These are phyloP conservation scores for Pichia kluyveri DNA, from an alignment of 805 yeast species.

Conservation along the genomic window DNA sequence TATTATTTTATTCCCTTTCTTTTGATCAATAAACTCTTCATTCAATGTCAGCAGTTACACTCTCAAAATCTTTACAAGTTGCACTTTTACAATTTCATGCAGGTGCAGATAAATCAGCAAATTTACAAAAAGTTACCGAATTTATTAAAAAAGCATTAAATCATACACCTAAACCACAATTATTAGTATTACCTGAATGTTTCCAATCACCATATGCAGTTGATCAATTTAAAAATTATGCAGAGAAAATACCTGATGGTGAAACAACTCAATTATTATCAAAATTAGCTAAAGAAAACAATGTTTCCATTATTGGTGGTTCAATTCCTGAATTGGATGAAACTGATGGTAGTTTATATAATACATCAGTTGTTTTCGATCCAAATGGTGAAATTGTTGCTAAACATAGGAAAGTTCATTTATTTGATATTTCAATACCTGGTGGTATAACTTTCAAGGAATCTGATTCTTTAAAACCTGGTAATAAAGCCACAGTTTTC, in stretches of 20 bases:
- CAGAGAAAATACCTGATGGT: constrained; percentile 78
- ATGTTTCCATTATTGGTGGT: constrained; percentile 75
- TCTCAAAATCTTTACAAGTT: constrained; percentile 51
- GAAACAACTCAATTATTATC: constrained; percentile 56
- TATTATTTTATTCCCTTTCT: not conserved
- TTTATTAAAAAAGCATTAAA: constrained; percentile 55
- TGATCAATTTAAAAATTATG: constrained; percentile 75
- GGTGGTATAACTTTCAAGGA: constrained; percentile 85
- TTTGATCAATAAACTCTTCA: not conserved
- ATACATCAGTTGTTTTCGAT: constrained; percentile 67
- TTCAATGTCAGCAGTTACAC: constrained; percentile 3
- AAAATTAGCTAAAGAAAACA: constrained; percentile 53
- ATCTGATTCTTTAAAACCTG: constrained; percentile 65
- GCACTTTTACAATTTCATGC: constrained; percentile 82
- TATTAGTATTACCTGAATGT: constrained; percentile 89
- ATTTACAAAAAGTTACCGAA: constrained; percentile 57
- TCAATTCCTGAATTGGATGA: constrained; percentile 76
- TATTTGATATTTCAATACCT: constrained; percentile 90
- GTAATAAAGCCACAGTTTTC: constrained; percentile 72
- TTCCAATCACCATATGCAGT: constrained; percentile 94
- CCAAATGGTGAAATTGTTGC: constrained; percentile 71
- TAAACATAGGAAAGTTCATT: constrained; percentile 82
- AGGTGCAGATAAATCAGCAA: constrained; percentile 72
- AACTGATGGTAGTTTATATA: constrained; percentile 45
- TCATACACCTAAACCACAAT: constrained; percentile 47